Base-by-base conservation (phyloP, 139 green algal genomes). In the Desmodesmus armatus region DNA sequence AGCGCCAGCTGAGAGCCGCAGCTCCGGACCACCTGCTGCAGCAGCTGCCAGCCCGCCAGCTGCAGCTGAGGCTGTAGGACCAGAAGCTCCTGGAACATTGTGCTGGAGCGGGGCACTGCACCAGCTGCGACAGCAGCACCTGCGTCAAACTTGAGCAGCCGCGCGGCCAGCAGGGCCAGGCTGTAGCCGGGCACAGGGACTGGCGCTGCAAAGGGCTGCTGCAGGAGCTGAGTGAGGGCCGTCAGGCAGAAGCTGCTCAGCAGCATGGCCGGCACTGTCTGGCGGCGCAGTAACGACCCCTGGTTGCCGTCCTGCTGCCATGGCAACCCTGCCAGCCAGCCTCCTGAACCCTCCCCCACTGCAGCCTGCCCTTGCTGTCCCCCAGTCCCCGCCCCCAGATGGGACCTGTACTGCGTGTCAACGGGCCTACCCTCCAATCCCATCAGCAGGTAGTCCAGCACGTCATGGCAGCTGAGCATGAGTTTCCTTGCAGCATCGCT, bases 141-240 rank as follows among this genome's bases (percentile, higher is more conserved):
- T 33, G 86, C 72, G 41, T 94, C 91, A 60, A 90, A 55, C 49
- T 60, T 76, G 17, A 92, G 47, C 51, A 94, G 55, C 9, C 91
- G 78, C 33, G 80, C 81, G 21, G 55, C 65, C 62, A 92, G 82
- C 80, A 87, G 74, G 39, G 91, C 63, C 60, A 94, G 13, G 31
- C 60, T 77, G 55, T 67, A 49, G 3, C 62, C 29, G 6, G 91
- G 91, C 49, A 92, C 27, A 0, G 91, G 88, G 55, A 90, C 88
- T 0, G 91, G 41, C 0, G 44, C 27, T 15, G 84, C 73, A 51
- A 83, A 88, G 15, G 80, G 60, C 33, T 41, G 53, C 0, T 39
- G 31, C 84, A 94, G 71, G 67, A 92, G 60, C 27, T 53, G 29
- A 73, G 89, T 76, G 49, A 93, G 72, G 9, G 69, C 40, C 37